Evolutionary conservation across 306 rosid species (phyloP), one percentile per base, ranked within the genome.

Genomic region (Cucumis melo): DNA sequence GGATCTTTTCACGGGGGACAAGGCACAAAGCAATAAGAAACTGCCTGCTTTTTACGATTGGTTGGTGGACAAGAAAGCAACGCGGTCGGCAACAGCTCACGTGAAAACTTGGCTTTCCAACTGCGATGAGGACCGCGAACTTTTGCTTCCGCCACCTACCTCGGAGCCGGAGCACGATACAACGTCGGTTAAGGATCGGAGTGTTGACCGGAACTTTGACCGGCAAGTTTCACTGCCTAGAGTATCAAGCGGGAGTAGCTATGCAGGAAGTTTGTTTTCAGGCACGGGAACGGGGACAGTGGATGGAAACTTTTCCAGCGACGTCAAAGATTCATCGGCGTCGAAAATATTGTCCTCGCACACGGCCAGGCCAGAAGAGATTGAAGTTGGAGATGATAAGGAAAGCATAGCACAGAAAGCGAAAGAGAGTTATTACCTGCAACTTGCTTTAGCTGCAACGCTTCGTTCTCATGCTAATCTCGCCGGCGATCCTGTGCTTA

Each of bases 181-280:
- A 8, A 75, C 60, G 71, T 44, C 54, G 7, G 79, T 78, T 15
- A 86, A 88, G 73, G 90, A 89, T 73, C 75, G 85, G 61, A 83
- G 81, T 16, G 71, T 85, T 36, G 94, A 90, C 80, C 85, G 84
- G 83, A 84, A 51, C 74, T 88, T 89, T 64, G 98, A 88, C 67
- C 87, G 91, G 66, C 88, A 83, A 77, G 88, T 88, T 20, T 89
- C 93, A 12, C 80, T 89, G 77, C 96, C 89, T 59, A 77, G 96
- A 77, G 17, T 92, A 6, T 91, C 97, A 3, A 90, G 98, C 60
- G 90, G 84, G 42, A 92, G 93, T 60, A 94, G 99, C 86, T 92
- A 84, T 56, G 92, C 87, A 0, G 97, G 96, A 78, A 94, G 99
- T 83, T 86, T 94, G 86, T 94, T 90, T 80, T 92, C 98, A 5